Base-by-base conservation (phyloP, 371 early-diverging fungal species). In the Mortierella sp. region DNA sequence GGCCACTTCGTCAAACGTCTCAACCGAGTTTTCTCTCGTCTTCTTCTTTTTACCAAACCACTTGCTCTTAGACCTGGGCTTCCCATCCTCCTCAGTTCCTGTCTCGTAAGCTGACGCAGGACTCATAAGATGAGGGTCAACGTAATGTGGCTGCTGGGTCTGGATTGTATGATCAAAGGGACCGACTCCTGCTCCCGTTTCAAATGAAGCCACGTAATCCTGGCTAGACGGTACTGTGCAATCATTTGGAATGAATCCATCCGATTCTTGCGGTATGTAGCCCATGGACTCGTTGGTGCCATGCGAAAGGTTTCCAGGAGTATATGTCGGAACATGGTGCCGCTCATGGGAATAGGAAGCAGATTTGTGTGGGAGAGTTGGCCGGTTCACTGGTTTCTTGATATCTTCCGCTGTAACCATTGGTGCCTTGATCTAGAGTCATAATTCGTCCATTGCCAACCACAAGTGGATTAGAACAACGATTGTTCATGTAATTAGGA, bases 21-120 rank as follows among this genome's bases (percentile, higher is more conserved):
- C 57, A 3, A 16, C 60, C 23, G 28, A 47, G 21, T 57, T 42
- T 34, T 66, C 72, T 27, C 55, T 65, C 3, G 55, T 54, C 16
- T 54, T 72, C 62, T 74, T 74, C 50, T 68, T 74, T 48, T 64
- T 68, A 41, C 78, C 78, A n/a, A 43, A 76, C 78, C 78, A 76
- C 2, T 67, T 70, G 6, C 78, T 70, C 30, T 54, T 76, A 12
- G 67, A 38, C 31, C 70, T 76, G 18, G 62, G 19, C 52, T 76
- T 76, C 41, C 56, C 49, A 10, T 67, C 67, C 34, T 58, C 28
- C 14, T 9, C 55, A 19, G 52, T 2, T 2, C 28, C 59, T 18
- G n/a, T 21, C 3, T 27, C 48, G 16, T 13, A 5, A 13, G 46
- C 41, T 19, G 27, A 43, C 12, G 16, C 8, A 0, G 9, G 24